These are phyloP conservation scores for Telopea speciosissima DNA, from an alignment of 177 flowering plant genomes.

Conservation along the genomic window DNA sequence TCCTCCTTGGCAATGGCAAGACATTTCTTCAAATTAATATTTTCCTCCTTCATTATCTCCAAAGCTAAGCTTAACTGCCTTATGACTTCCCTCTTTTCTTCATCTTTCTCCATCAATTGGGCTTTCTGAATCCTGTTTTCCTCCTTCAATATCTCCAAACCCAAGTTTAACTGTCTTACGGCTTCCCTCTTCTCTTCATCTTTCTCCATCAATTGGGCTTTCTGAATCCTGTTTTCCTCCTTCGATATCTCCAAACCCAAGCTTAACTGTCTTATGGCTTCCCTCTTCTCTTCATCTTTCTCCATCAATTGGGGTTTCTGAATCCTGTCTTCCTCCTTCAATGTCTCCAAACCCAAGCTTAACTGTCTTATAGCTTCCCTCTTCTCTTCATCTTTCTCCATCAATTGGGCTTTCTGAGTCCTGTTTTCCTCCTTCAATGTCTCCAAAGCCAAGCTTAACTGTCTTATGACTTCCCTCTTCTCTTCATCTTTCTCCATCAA, in stretches of 20 bases:
- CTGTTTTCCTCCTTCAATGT: conserved; percentile 60
- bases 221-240: conserved; percentile 52
- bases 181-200: conserved; percentile 95
- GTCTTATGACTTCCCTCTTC: conserved; percentile 55
- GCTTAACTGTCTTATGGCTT: conserved; percentile 23
- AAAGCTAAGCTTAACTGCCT: conserved; percentile 24
- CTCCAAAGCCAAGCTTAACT: conserved; percentile 36
- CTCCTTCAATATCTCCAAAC: conserved; percentile 32
- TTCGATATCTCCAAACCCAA: conserved; percentile 50
- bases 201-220: conserved; percentile 42
- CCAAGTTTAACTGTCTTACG: too few species aligned
- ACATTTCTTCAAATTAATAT: conserved; percentile 32
- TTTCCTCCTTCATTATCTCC: conserved; percentile 66
- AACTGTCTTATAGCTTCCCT: conserved; percentile 40
- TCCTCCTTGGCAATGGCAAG: conserved; percentile 11
- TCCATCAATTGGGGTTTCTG: conserved; percentile 39
- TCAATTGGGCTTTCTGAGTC: conserved; percentile 40
- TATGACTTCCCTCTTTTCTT: conserved; percentile 72
- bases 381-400: conserved; percentile 78
- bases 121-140: conserved; percentile 45
- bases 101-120: conserved; percentile 56
- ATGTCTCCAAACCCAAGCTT: conserved; percentile 38
- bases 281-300: conserved; percentile 90
- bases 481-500: conserved; percentile 64
- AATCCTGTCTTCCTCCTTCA: conserved; percentile 55